Base-by-base conservation (phyloP, 768 basidiomycete species). In the Mycena rebaudengoi region DNA sequence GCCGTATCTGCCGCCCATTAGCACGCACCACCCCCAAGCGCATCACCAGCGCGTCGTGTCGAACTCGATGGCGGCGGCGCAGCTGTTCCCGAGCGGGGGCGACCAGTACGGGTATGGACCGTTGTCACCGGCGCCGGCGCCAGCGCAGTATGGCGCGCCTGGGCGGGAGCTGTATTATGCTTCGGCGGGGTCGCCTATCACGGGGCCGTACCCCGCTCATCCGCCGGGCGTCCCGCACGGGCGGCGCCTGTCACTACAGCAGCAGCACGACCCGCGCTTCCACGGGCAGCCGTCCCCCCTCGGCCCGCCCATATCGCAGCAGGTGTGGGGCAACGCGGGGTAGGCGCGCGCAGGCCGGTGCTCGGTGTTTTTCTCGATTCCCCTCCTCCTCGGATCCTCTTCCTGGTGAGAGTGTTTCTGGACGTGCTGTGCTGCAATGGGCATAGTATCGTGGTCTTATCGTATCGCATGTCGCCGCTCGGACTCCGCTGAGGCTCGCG, bases 1-100 rank as follows among this genome's bases (percentile, higher is more conserved):
- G 7, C 51, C 32, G 23, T 45, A 5, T n/a, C 25, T 14, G 11
- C 5, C 12, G 28, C 45, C 14, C 45, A 43, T 23, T 40, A 41
- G 11, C 39, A 16, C 25, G 20, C 46, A 43, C 25, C 41, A 39
- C 21, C 43, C n/a, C 12, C 43, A 12, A 21, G 2, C 25, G 13
- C 37, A 39, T 3, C 62, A 58, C 32, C 55, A 56, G 30, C 62
- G 63, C 35, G 63, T 46, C 13, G 50, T 64, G 43, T 64, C 63
- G 23, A 59, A 49, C 28, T 59, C 63, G 50, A 64, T 64, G 63
- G 57, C 57, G 33, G 63, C 57, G 3, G 63, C 63, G 45, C 63
- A 64, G 44, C 51, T 64, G 21, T 64, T 64, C 45, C 63, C 57
- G n/a, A 46, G 43, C 43, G 57, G 57, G 4, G 51, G 51, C 21